Percentiles rank a stretch among this genome's conserved stretches.
phyloP scores from a whole-genome alignment of 352 stramenopile species.

The Globisporangium nunn region DNA sequence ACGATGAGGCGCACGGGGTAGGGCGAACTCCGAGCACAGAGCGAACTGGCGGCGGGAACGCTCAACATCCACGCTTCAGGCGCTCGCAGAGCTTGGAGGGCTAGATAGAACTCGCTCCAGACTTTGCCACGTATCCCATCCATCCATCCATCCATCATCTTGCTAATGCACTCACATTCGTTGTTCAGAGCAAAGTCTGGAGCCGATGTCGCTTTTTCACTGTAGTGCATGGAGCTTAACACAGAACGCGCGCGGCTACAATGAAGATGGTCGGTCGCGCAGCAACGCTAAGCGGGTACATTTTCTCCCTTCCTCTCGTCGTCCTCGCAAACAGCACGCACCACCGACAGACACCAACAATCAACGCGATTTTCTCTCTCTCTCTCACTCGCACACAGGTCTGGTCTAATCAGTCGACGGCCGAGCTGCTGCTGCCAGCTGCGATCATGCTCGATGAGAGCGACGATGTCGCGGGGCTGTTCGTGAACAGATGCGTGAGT shows the following conservation, averaged over 20 bases:
- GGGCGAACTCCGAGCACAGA: neutral
- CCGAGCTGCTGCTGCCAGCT: neutral
- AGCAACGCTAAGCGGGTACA: no score
- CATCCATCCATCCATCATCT: no score
- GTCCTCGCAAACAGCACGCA: neutral
- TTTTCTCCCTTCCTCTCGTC: no score
- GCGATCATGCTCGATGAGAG: constrained; percentile 2
- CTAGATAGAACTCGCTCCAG: neutral
- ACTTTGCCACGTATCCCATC: no score
- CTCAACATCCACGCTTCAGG: neutral
- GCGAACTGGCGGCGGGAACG: neutral
- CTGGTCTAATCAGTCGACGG: neutral
- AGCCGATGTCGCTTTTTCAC: no score
- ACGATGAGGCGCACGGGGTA: neutral
- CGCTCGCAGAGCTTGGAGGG: neutral
- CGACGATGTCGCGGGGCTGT: constrained; percentile 3
- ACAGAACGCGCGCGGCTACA: no score
- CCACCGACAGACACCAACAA: neutral
- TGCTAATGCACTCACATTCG: no score
- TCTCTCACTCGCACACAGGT: no score
- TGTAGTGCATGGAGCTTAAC: no score
- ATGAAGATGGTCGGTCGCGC: no score
- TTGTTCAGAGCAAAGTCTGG: no score
- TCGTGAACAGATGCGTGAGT: constrained; percentile 68
- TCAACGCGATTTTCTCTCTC: no score